Percentiles rank a stretch among this genome's conserved stretches.
These are phyloP conservation scores for Yamadazyma olivae DNA, from an alignment of 805 yeast genomes.

Conservation along the genomic window DNA sequence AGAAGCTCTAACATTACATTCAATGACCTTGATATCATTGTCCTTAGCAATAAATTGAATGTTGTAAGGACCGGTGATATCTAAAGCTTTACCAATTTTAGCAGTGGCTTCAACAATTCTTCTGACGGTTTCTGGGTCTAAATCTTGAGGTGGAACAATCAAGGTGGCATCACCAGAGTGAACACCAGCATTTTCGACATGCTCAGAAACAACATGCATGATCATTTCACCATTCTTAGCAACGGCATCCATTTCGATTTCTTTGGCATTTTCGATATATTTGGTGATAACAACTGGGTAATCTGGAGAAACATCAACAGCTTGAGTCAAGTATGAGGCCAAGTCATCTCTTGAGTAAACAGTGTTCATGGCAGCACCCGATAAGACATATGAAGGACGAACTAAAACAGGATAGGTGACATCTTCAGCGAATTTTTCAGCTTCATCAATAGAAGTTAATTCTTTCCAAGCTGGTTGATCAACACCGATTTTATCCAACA, in stretches of 20 bases:
- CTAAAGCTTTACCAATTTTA: constrained; percentile 92
- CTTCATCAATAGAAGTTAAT: constrained; percentile 87
- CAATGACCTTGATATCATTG: constrained; percentile 82
- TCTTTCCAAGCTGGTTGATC: constrained; percentile 99
- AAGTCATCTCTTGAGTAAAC: constrained; percentile 88
- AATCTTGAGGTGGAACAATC: constrained; percentile 84
- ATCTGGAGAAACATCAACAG: constrained; percentile 96
- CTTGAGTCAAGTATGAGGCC: constrained; percentile 84
- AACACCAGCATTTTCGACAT: constrained; percentile 97
- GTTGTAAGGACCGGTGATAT: constrained; percentile 96
- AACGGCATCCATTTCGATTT: constrained; percentile 96
- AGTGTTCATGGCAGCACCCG: constrained; percentile 99
- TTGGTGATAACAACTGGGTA: constrained; percentile 97
- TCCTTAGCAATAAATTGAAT: constrained; percentile 87
- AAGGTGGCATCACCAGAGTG: constrained; percentile 99
- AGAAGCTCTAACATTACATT: constrained; percentile 97
- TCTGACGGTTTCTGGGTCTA: constrained; percentile 84
- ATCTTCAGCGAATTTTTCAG: constrained; percentile 85
- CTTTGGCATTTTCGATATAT: constrained; percentile 93
- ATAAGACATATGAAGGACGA: constrained; percentile 94
- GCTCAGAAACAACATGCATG: constrained; percentile 96
- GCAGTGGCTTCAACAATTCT: constrained; percentile 93
- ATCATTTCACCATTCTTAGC: constrained; percentile 84
- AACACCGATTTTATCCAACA: constrained; percentile 93
- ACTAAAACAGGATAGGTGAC: constrained; percentile 94